Base-by-base conservation (phyloP, 441 rosid genomes). In the Pelargonium citronellum region DNA sequence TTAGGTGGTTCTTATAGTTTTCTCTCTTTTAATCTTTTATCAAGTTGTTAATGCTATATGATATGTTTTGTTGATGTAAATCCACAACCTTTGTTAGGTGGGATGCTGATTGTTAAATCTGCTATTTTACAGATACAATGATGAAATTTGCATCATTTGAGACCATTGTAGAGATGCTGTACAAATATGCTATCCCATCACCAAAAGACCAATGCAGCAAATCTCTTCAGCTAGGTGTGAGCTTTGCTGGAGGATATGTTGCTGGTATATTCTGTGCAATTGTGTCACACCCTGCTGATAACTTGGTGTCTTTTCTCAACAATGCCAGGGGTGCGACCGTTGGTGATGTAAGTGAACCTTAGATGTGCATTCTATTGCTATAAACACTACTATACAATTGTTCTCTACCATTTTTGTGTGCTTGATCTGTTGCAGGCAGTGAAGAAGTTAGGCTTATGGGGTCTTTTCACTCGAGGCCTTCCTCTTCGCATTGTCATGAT, bases 81-180 rank as follows among this genome's bases (percentile, higher is more conserved):
- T 34, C 60, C 60, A 53, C 60, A 16, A 53, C 60, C 2, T 4
- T 53, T 15, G 20, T 15, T 53, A n/a, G 19, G 60, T 53, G 60
- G 60, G 60, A 53, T 30, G 37, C 37, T 30, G 37, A 30, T 30
- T 3, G 2, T 30, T 30, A 4, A 30, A 30, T 34, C 39, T 34
- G 39, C 7, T 34, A 5, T 34, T 34, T 34, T 34, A 34, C 81
- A 95, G 99, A 95, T 80, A 95, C 99, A 0, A 92, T 95, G 99
- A 95, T 92, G 99, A 95, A 92, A 86, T 95, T 95, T 84, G 99
- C 99, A 70, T 92, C 99, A 22, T 95, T 95, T 73, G 99, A 95
- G 83, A 86, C 89, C 72, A 91, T 91, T 68, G 97, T 95, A 73
- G 99, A 95, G 88, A 76, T 86, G 90, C 81, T 95, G 69, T 95